phyloP scores from a whole-genome alignment of 169 alveolate species.

The Plasmodium knowlesi region DNA sequence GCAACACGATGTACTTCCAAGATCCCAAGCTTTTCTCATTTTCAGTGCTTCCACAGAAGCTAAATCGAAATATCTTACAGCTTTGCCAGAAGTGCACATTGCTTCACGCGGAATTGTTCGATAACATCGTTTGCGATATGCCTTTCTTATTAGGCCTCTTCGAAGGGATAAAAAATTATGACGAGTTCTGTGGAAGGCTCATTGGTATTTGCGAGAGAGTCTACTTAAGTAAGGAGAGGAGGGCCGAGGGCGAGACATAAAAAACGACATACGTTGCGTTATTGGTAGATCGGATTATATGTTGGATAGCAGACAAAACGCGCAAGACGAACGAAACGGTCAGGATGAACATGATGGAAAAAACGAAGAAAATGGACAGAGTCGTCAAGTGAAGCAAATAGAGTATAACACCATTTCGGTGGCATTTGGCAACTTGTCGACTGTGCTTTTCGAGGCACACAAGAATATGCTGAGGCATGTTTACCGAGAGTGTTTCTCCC shows the following conservation, averaged over 20 bases:
- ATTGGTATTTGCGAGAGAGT: slow-evolving; percentile 41
- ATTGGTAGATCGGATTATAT: slow-evolving; percentile 72
- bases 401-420: slow-evolving; percentile 73
- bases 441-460: slow-evolving; percentile 43
- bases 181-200: slow-evolving; percentile 20
- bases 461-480: slow-evolving; percentile 41
- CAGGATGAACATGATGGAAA: background rate
- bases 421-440: slow-evolving; percentile 56
- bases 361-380: background rate
- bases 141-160: slow-evolving; percentile 21
- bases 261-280: slow-evolving; percentile 53
- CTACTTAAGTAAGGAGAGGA: background rate
- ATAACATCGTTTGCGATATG: slow-evolving; percentile 63
- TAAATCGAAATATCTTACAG: background rate
- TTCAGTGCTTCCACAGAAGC: slow-evolving; percentile 28
- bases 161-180: slow-evolving; percentile 11
- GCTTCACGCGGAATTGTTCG: slow-evolving; percentile 46
- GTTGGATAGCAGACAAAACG: background rate
- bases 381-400: slow-evolving; percentile 31
- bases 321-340: background rate
- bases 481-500: slow-evolving; percentile 52
- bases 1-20: background rate
- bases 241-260: slow-evolving; percentile 21
- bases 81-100: slow-evolving; percentile 39
- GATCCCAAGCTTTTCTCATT: slow-evolving; percentile 47